Base-by-base conservation (phyloP, 495 filamentous ascomycete species). In the Penicillium paxilli region DNA sequence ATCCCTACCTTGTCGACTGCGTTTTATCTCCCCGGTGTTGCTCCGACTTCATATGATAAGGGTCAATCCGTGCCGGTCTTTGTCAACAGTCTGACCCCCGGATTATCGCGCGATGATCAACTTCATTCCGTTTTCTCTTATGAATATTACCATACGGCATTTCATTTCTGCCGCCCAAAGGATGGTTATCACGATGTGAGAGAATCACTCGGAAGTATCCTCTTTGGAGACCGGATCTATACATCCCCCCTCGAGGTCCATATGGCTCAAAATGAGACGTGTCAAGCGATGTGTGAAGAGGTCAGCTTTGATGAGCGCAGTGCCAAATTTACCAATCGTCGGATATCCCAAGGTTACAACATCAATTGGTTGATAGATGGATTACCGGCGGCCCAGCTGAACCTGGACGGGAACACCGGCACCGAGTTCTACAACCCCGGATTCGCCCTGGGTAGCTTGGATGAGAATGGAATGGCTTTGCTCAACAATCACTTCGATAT, bases 401-500 rank as follows among this genome's bases (percentile, higher is more conserved):
- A 87, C 53, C 67, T 75, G 19, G 94, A 96, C 63, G 72, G 81
- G n/a, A 75, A 84, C 35, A 91, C 90, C 19, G 76, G 84, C 21
- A 82, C 83, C 11, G 78, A 86, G 35, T 94, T 92, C 64, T 95
- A 95, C 68, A 90, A 82, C 59, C 89, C 91, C 16, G 91, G 94
- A 4, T 98, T 98, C 70, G 78, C 87, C 32, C 77, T 98, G 54
- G 94, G 94, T n/a, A 65, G 72, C 8, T 56, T 84, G 47, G 76
- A 82, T 48, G 76, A 83, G 19, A 74, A 76, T 47, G 75, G 81
- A 12, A 68, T 82, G 42, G 69, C 83, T 16, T 56, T 79, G 20
- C 79, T 98, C 58, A 88, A 98, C 76, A 98, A 96, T 66, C 94
- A 98, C 70, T 96, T 90, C 68, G 86, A 96, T 58, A 96, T 98